These are phyloP conservation scores for Talaromyces sp. DNA, from an alignment of 2,329 filamentous ascomycete genomes.

Conservation along the genomic window DNA sequence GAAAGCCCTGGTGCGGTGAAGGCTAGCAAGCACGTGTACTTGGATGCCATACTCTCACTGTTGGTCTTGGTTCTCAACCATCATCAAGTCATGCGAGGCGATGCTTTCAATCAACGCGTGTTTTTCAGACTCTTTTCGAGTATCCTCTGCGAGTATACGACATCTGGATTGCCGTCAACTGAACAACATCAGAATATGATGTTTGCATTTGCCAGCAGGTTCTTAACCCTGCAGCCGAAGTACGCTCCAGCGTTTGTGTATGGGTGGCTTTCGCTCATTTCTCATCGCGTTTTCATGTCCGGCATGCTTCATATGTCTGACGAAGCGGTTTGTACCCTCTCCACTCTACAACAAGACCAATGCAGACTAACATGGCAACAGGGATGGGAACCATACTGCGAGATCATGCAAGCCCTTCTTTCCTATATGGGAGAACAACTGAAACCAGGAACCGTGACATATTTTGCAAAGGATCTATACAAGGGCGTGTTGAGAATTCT, in stretches of 20 bases:
- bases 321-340: constrained; percentile 37
- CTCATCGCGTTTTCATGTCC: constrained; percentile 81
- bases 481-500: constrained; percentile 77
- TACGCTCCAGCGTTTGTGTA: constrained; percentile 80
- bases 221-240: constrained; percentile 69
- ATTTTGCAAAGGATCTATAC: constrained; percentile 76
- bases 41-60: constrained; percentile 75
- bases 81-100: constrained; percentile 74
- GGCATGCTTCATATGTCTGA: constrained; percentile 64
- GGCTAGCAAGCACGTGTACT: constrained; percentile 61
- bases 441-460: constrained; percentile 64
- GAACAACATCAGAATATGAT: constrained; percentile 65
- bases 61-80: constrained; percentile 76
- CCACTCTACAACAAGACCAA: background rate
- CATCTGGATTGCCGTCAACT: constrained; percentile 53
- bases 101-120: constrained; percentile 78
- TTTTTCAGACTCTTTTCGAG: constrained; percentile 88
- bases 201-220: constrained; percentile 63
- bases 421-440: constrained; percentile 73
- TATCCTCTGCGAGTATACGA: constrained; percentile 69
- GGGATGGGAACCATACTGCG: constrained; percentile 73
- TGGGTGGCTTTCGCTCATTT: constrained; percentile 75
- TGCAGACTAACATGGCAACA: constrained; percentile 15
- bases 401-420: constrained; percentile 67
- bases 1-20: constrained; percentile 56